Percentiles rank a stretch among this genome's conserved stretches.
Evolutionary conservation across 129 eudicot species (phyloP).

Genomic region (Pittosporum tobira): DNA sequence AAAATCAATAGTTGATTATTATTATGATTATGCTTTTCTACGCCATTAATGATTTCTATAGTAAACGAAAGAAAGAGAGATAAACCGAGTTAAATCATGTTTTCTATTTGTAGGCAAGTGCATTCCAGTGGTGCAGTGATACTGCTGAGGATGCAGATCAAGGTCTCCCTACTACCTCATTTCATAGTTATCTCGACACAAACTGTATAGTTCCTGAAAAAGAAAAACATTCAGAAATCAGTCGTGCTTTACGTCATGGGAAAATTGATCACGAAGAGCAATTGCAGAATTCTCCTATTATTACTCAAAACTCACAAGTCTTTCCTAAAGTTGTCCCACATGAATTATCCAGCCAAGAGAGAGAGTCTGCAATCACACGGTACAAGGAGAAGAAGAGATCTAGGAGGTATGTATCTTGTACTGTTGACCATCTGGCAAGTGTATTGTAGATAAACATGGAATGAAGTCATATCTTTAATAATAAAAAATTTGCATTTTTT

Average conservation of each 20-base stretch:
- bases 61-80: not conserved
- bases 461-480: too few species aligned
- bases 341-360: slow-evolving; percentile 59
- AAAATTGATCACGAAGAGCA: slow-evolving; percentile 28
- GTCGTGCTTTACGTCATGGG: slow-evolving; percentile 15
- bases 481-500: too few species aligned
- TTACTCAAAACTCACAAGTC: slow-evolving; percentile 19
- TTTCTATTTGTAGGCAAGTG: slow-evolving; percentile 33
- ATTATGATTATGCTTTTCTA: too few species aligned
- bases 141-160: slow-evolving; percentile 31
- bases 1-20: too few species aligned
- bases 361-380: slow-evolving; percentile 78
- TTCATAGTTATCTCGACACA: slow-evolving; percentile 30
- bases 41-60: not conserved
- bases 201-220: slow-evolving; percentile 52
- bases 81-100: not conserved
- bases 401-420: slow-evolving; percentile 46
- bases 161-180: slow-evolving; percentile 22
- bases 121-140: slow-evolving; percentile 39
- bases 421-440: not conserved
- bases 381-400: slow-evolving; percentile 91
- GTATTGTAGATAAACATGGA: too few species aligned
- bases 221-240: slow-evolving; percentile 26
- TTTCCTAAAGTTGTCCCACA: slow-evolving; percentile 35
- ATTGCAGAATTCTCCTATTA: slow-evolving; percentile 20